phyloP scores from a whole-genome alignment of 1,139 yeast genomes.

The Yamadazyma blattariae region DNA sequence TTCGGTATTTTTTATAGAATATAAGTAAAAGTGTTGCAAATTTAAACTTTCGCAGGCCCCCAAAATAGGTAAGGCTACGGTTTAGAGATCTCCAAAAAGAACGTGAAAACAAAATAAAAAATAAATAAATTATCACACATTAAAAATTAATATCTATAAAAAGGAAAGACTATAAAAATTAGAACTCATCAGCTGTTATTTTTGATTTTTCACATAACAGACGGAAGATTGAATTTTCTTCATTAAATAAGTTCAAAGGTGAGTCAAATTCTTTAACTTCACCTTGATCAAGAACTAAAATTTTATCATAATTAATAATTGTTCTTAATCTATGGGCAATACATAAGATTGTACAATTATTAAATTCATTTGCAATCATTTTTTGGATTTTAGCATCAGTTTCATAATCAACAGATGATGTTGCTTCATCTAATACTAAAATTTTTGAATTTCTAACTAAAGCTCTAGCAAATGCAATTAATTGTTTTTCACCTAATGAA shows the following conservation, averaged over 20 bases:
- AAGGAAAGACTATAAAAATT: too few relatives aligned
- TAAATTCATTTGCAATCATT: slow-evolving; percentile 23
- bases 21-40: too few relatives aligned
- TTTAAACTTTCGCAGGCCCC: too few relatives aligned
- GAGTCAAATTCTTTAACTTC: slow-evolving; percentile 46
- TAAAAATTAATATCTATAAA: too few relatives aligned
- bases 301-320: slow-evolving; percentile 31
- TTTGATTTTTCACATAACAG: slow-evolving; percentile 39
- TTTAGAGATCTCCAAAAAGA: too few relatives aligned
- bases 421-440: slow-evolving; percentile 54
- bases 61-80: too few relatives aligned
- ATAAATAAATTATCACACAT: too few relatives aligned
- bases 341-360: slow-evolving; percentile 29
- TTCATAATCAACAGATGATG: slow-evolving; percentile 55
- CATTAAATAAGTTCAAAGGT: slow-evolving; percentile 37
- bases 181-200: slow-evolving; percentile 6
- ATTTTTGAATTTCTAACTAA: slow-evolving; percentile 49
- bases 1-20: too few relatives aligned
- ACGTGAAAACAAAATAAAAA: too few relatives aligned
- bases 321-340: slow-evolving; percentile 16
- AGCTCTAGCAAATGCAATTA: slow-evolving; percentile 52
- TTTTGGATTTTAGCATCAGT: slow-evolving; percentile 54
- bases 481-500: slow-evolving; percentile 54
- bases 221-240: slow-evolving; percentile 33
- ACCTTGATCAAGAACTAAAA: slow-evolving; percentile 54